Evolutionary conservation across 2,329 filamentous ascomycete species (phyloP), one percentile per base, ranked within the genome.

Genomic region (Neodidymelliopsis sp.): DNA sequence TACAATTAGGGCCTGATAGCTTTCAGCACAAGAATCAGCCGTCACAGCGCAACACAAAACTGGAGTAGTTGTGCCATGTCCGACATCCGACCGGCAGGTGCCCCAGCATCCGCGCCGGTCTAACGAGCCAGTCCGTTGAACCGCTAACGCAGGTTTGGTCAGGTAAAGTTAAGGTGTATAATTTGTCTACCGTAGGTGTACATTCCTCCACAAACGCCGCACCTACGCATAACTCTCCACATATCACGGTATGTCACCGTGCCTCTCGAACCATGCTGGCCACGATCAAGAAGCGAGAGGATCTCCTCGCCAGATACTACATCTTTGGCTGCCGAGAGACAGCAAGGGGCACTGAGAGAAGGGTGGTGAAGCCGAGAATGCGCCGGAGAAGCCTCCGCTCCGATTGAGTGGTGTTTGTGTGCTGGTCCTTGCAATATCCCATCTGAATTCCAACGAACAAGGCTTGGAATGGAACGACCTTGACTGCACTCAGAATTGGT

Each of bases 391-490:
- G 7, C 6, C 23, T 49, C 46, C 39, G 33, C 16, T 33, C 16
- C 30, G 20, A 16, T 13, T 33, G 5, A 24, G 6, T 38, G 39
- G 39, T 15, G 28, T 13, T 29, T 25, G 31, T 22, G 27, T 16
- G 22, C 9, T 11, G 13, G 37, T 34, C 27, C 45, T 27, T 15
- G 8, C 15, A 27, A 37, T 38, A 22, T 27, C 27, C 28, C 33
- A n/a, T 29, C 34, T 49, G 22, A 39, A 49, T 49, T 49, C 46
- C 46, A 39, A 7, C 18, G 20, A 31, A 22, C 15, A 6, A 18
- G 22, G 15, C n/a, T 16, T 38, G 46, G 46, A 49, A 49, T 49
- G 46, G 39, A 39, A 22, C 28, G 25, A 25, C 18, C 25, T 24
- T 34, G 27, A 4, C 23, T 28, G 25, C 23, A 28, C 27, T 18